Evolutionary conservation across 768 basidiomycete genomes (phyloP).

Genomic region (Mycena venus): DNA sequence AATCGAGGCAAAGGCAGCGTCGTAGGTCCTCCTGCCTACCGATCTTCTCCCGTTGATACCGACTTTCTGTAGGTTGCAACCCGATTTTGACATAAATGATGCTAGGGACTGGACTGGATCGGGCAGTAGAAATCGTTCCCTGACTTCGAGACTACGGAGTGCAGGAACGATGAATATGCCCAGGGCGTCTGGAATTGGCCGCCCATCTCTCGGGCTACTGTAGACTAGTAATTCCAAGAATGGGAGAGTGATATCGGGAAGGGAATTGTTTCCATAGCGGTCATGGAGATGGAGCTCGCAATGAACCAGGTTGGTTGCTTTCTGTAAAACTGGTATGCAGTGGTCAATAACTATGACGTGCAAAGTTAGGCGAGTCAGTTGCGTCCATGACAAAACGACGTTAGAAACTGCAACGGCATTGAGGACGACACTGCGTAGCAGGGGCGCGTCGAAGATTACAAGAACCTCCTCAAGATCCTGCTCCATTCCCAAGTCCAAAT

Average conservation of each 20-base stretch:
- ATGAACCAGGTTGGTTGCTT: neutral
- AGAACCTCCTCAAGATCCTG: neutral
- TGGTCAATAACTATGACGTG: neutral
- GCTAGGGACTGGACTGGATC: neutral
- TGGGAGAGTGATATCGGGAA: neutral
- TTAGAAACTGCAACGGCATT: neutral
- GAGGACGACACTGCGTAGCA: neutral
- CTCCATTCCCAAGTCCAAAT: neutral
- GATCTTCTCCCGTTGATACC: no score
- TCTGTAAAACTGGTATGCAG: neutral
- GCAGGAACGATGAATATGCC: no score
- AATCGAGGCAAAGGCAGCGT: no score
- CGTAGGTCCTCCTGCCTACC: no score
- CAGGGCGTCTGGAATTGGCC: no score
- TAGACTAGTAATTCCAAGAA: neutral
- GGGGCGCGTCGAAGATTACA: neutral
- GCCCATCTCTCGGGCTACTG: no score
- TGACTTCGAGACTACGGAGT: no score
- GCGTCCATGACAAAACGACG: neutral
- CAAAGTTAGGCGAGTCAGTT: neutral
- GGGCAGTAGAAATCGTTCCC: no score
- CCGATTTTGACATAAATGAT: neutral
- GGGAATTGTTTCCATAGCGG: no score
- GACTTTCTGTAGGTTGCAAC: neutral
- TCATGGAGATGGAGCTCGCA: no score